Percentiles rank a stretch among this genome's conserved stretches.
Evolutionary conservation across 345 rosid genomes (phyloP).

Genomic region (Eucalyptus paniculata): DNA sequence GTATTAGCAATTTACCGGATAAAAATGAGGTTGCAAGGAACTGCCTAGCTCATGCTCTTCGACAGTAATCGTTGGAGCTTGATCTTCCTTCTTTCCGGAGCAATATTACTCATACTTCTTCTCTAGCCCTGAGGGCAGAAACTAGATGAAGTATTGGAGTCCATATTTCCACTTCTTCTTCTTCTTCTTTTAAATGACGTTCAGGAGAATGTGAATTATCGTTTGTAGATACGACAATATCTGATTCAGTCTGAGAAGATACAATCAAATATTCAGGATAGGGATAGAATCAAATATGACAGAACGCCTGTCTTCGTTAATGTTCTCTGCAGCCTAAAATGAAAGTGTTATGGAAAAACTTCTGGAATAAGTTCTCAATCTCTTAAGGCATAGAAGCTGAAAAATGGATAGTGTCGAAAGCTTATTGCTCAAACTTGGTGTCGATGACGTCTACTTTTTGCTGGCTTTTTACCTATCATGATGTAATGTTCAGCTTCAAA

Average conservation of each 20-base stretch:
- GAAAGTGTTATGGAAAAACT: not conserved
- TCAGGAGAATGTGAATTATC: not conserved
- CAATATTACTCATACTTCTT: not conserved
- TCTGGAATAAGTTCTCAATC: not conserved
- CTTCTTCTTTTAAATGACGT: not conserved
- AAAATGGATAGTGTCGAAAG: not conserved
- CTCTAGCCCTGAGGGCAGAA: not conserved
- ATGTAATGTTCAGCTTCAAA: not conserved
- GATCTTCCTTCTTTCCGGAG: not conserved
- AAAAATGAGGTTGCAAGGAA: not conserved
- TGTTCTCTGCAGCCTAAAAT: not conserved
- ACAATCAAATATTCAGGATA: not conserved
- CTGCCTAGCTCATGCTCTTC: not conserved
- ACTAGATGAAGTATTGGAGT: not conserved
- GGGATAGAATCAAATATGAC: not conserved
- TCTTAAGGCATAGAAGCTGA: not conserved
- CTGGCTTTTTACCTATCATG: not conserved
- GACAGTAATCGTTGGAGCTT: not conserved
- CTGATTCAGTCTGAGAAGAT: not conserved
- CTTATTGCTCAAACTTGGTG: not conserved
- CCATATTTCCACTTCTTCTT: not conserved
- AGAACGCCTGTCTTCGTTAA: not conserved
- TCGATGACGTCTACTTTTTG: not conserved
- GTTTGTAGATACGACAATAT: not conserved
- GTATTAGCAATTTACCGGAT: not conserved